Percentiles rank a stretch among this genome's conserved stretches.
phyloP scores from a whole-genome alignment of 345 rosid genomes.

The Eucalyptus coolabah region DNA sequence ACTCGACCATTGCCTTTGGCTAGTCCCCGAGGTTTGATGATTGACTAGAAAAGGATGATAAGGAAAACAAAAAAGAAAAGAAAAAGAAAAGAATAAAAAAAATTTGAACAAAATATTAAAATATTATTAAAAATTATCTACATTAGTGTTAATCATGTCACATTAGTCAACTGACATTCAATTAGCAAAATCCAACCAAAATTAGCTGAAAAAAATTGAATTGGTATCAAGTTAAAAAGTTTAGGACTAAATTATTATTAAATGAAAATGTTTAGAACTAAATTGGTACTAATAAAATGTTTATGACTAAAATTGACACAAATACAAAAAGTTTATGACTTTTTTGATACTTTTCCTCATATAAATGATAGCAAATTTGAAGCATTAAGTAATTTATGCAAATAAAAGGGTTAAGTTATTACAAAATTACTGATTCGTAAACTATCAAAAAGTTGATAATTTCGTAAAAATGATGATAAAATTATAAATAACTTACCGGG shows the following conservation, averaged over 20 bases:
- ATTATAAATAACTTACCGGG: not conserved
- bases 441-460: not conserved
- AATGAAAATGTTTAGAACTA: too few relatives aligned
- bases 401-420: not conserved
- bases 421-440: not conserved
- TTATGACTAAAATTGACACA: too few relatives aligned
- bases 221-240: accelerated
- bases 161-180: accelerated
- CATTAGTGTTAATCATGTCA: too few relatives aligned
- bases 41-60: accelerated
- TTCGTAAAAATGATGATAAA: not conserved
- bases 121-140: accelerated
- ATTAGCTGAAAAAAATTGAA: accelerated
- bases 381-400: not conserved
- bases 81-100: too few relatives aligned
- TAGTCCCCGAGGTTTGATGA: accelerated
- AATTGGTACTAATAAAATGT: accelerated
- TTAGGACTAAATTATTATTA: too few relatives aligned
- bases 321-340: accelerated
- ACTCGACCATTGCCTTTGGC: too few relatives aligned
- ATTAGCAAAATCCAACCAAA: accelerated
- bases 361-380: not conserved
- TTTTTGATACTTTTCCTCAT: too few relatives aligned
- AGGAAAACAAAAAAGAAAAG: too few relatives aligned
- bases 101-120: too few relatives aligned